phyloP scores from a whole-genome alignment of 768 basidiomycete species.

The Leccinum rimulosum region DNA sequence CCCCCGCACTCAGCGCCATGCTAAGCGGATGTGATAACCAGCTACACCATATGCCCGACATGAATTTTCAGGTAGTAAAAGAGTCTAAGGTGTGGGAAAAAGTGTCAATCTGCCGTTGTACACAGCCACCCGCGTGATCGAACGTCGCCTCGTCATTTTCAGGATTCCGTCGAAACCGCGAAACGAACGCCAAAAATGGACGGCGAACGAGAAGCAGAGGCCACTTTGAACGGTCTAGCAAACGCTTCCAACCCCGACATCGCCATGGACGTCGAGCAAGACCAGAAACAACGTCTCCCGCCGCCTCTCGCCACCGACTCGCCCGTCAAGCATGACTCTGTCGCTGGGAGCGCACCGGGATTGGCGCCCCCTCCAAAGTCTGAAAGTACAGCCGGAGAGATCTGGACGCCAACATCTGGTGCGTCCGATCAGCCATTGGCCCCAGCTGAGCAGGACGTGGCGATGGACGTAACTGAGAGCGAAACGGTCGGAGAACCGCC shows the following conservation, averaged over 20 bases:
- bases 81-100: constrained; percentile 13
- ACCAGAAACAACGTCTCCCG: constrained; percentile 6
- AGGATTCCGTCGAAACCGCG: constrained; percentile 15
- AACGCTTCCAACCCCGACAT: background rate
- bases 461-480: constrained; percentile 23
- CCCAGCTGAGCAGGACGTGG: constrained; percentile 21
- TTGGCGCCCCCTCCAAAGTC: constrained; percentile 4
- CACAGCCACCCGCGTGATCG: constrained; percentile 30
- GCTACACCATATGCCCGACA: constrained; percentile 36
- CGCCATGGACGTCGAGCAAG: constrained; percentile 26
- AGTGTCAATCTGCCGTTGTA: background rate
- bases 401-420: constrained; percentile 3
- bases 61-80: background rate
- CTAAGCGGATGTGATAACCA: constrained; percentile 43
- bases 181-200: constrained; percentile 23
- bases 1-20: constrained; percentile 35
- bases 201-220: constrained; percentile 15
- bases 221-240: background rate
- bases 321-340: constrained; percentile 3
- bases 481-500: constrained; percentile 15
- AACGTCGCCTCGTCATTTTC: constrained; percentile 27
- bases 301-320: background rate
- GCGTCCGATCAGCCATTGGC: constrained; percentile 25
- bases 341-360: background rate
- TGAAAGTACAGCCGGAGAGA: constrained; percentile 11